Evolutionary conservation across 768 basidiomycete species (phyloP).

Genomic region (Leccinum broughii): DNA sequence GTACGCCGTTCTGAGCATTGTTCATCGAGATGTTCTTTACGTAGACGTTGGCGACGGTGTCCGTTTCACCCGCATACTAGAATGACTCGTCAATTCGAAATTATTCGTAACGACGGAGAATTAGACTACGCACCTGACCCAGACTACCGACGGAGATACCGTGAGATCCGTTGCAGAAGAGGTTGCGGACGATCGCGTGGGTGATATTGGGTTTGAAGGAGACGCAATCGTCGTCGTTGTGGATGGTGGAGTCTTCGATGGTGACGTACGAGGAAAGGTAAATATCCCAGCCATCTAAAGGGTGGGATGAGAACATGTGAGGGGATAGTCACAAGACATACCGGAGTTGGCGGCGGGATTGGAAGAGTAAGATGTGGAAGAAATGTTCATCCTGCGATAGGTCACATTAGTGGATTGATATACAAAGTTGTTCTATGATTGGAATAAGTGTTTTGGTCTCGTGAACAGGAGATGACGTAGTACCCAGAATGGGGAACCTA

Average conservation of each 20-base stretch:
- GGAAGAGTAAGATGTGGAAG: conserved; percentile 36
- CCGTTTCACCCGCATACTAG: conserved; percentile 39
- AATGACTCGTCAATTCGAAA: background rate
- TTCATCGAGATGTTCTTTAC: conserved; percentile 45
- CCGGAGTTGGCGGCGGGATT: conserved; percentile 38
- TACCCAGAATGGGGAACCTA: conserved; percentile 45
- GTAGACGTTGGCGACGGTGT: conserved; percentile 46
- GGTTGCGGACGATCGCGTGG: conserved; percentile 40
- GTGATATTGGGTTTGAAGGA: conserved; percentile 36
- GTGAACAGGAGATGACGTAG: background rate
- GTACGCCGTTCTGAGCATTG: conserved; percentile 49
- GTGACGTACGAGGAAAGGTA: conserved; percentile 39
- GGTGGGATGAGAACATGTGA: background rate
- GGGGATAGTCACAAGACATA: conserved; percentile 2
- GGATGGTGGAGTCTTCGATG: conserved; percentile 39
- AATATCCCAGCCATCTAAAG: conserved; percentile 49
- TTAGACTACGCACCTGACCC: conserved; percentile 33
- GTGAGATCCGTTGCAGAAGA: conserved; percentile 40
- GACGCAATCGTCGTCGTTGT: conserved; percentile 45
- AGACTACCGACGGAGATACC: conserved; percentile 53
- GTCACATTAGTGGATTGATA: conserved; percentile 44
- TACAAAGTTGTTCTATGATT: conserved; percentile 38
- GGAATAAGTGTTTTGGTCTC: background rate
- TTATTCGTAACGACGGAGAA: background rate
- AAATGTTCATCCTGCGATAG: conserved; percentile 40